Base-by-base conservation (phyloP, 2,329 filamentous ascomycete genomes). In the Pseudogymnoascus verrucosus region DNA sequence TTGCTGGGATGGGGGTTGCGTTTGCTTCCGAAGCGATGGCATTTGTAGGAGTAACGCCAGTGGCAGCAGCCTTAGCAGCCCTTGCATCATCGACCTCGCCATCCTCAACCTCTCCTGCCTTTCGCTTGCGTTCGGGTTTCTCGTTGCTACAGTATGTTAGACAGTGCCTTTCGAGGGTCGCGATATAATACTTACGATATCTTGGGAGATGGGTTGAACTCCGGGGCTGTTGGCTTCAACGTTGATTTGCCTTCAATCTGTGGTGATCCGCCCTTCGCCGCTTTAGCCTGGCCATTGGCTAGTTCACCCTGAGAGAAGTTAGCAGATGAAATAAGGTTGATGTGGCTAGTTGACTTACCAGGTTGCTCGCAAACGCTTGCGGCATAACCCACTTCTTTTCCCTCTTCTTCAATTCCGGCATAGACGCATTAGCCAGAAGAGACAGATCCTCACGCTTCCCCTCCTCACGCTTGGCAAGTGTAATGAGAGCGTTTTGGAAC, bases 361-460 rank as follows among this genome's bases (percentile, higher is more conserved):
- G 79, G 68, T 86, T 87, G 65, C 83, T 80, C 40, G 85, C 79
- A 77, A 93, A 93, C 44, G 86, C 86, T 71, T 90, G 88, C 39
- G 90, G 87, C 74, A 90, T 82, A 34, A 91, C 82, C 88, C 89
- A 92, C 72, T 84, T 82, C 47, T 82, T 78, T 68, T 89, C 84
- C 66, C 84, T 79, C 69, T 83, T 87, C 72, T 87, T 86, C 62
- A 93, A 78, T 65, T 88, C 86, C 14, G 86, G 89, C 69, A 89
- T 81, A 19, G 89, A 82, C 12, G 89, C 89, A 69, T 87, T 86
- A 0, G 89, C 89, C 7, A 89, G 84, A 16, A 91, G 85, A 47
- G 89, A 87, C 54, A 93, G 77, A 75, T 93, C 90, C n/a, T 88
- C 84, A 62, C 89, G 83, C 62, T 84, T 78, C 42, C 85, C 84